Evolutionary conservation across 345 rosid genomes (phyloP), one percentile per base, ranked within the genome.

Genomic region (Heritiera fomes): DNA sequence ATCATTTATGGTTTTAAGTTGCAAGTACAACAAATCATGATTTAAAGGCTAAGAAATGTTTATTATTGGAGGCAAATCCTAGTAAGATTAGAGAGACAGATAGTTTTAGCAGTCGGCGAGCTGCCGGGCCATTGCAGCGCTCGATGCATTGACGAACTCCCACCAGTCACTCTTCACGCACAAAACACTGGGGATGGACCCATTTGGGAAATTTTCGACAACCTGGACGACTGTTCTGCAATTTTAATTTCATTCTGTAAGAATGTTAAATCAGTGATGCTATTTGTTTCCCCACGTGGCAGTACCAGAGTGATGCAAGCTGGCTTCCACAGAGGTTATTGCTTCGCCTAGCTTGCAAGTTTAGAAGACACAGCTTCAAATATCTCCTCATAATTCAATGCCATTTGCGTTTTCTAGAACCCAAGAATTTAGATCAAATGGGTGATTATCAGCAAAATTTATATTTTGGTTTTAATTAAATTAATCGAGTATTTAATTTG

Each of bases 281-380:
- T 11, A 8, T 30, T 50, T 71, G 41, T 71, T 60, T 41, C 67
- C 61, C 10, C 2, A 68, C 49, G 82, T 75, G 82, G 75, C 46
- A 45, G 47, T 28, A 43, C 65, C 68, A 64, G 34, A 75, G 67
- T 59, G 45, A 67, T 43, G 38, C 71, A 80, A 47, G 13, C 40
- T 47, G 53, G 70, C 72, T 5, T 67, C 62, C 56, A 41, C 3
- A 0, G 28, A 52, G 13, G 9, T 55, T 32, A 50, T 13, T 71
- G 75, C 75, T 50, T 49, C 20, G 43, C 43, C 3, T 0, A 34
- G 17, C 58, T 70, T 70, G 8, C 60, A 18, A 18, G 38, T 34
- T 34, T 34, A 34, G 38, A 3, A 34, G 38, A 34, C 1, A 3
- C 3, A 34, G 38, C 38, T 34, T 34, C 38, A 34, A 34, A 4